A percentile compares a stretch with the other conserved stretches of the same genome.
Evolutionary conservation across 2,329 filamentous ascomycete species (phyloP).

Genomic region (Colletotrichum kahawae): DNA sequence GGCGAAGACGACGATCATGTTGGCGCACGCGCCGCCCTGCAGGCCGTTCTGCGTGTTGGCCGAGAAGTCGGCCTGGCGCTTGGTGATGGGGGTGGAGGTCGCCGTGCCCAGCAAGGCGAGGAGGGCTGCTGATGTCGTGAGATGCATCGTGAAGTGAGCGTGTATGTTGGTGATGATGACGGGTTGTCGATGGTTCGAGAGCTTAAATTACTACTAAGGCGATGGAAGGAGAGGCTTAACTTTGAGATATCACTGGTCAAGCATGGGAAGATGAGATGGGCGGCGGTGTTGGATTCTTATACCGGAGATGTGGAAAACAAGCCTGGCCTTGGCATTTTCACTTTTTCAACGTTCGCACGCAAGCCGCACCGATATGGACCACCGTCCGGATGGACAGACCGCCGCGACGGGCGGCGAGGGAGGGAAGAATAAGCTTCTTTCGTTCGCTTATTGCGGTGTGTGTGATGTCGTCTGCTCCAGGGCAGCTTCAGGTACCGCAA

Average conservation of each 20-base stretch:
- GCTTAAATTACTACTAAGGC: background rate
- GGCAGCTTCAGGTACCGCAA: constrained; percentile 18
- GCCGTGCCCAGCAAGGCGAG: constrained; percentile 17
- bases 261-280: background rate
- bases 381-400: background rate
- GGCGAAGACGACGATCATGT: constrained; percentile 60
- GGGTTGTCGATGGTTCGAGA: background rate
- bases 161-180: background rate
- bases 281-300: background rate
- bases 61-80: constrained; percentile 21
- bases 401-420: background rate
- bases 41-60: constrained; percentile 18
- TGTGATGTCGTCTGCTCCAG: background rate
- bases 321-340: background rate
- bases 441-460: background rate
- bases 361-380: background rate
- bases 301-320: background rate
- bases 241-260: background rate
- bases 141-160: background rate
- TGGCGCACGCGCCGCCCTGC: constrained; percentile 36
- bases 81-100: background rate
- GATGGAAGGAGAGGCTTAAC: background rate
- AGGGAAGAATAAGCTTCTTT: constrained; percentile 1
- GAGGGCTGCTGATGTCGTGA: background rate
- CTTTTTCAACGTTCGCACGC: background rate